phyloP scores from a whole-genome alignment of 2,329 filamentous ascomycete genomes.

The Pseudogymnoascus sp. region DNA sequence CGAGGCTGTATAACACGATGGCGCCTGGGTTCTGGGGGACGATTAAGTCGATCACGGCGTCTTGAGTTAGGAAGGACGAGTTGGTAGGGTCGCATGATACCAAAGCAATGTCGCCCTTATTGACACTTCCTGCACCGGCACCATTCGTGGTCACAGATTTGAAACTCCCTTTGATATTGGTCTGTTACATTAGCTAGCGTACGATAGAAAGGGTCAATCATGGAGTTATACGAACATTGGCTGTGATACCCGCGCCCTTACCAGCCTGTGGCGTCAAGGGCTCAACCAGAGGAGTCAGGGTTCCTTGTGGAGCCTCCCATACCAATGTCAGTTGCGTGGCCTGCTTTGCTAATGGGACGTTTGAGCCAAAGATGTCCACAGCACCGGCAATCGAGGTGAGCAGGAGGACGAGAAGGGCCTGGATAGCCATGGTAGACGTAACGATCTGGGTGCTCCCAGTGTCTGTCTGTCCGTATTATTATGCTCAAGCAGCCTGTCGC shows the following conservation, averaged over 20 bases:
- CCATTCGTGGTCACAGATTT: not conserved
- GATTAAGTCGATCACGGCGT: not conserved
- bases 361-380: not conserved
- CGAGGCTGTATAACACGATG: not conserved
- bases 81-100: not conserved
- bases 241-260: not conserved
- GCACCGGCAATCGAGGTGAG: not conserved
- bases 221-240: not conserved
- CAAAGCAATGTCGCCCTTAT: not conserved
- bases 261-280: constrained; percentile 1
- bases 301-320: constrained; percentile 1
- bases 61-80: not conserved
- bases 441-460: not conserved
- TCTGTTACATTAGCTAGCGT: not conserved
- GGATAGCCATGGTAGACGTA: not conserved
- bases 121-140: not conserved
- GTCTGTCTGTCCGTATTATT: not conserved
- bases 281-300: constrained; percentile 1
- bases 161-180: not conserved
- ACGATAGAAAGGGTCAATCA: not conserved
- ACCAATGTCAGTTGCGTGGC: not conserved
- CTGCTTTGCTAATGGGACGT: not conserved
- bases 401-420: not conserved
- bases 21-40: not conserved
- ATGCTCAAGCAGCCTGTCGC: not conserved